phyloP scores from a whole-genome alignment of 2,329 filamentous ascomycete genomes.

The Ceratocystis ficicola region DNA sequence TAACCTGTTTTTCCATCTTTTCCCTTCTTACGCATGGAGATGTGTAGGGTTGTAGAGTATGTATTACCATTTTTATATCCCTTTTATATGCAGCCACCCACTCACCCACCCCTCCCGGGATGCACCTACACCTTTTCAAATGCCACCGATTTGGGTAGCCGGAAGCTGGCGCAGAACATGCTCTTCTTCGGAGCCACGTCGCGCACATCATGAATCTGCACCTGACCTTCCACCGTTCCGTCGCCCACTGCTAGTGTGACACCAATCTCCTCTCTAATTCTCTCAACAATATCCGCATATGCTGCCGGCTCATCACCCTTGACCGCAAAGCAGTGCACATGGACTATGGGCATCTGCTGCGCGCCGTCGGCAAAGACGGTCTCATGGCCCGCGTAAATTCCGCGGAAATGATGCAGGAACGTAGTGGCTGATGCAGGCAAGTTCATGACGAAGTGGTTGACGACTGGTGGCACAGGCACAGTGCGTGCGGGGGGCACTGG shows the following conservation, averaged over 20 bases:
- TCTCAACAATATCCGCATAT: conserved; percentile 38
- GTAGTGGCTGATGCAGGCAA: conserved; percentile 79
- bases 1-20: not conserved
- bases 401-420: conserved; percentile 63
- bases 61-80: conserved; percentile 5
- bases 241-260: conserved; percentile 35
- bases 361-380: conserved; percentile 48
- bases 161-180: conserved; percentile 94
- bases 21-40: not conserved
- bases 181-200: conserved; percentile 87
- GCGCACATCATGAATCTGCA: conserved; percentile 57
- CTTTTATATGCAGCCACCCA: not conserved
- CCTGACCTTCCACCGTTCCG: conserved; percentile 36
- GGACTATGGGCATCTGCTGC: conserved; percentile 61
- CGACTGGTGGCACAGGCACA: conserved; percentile 54
- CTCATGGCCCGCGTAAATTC: conserved; percentile 65
- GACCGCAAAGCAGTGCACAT: conserved; percentile 84
- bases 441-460: conserved; percentile 97
- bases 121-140: conserved; percentile 40
- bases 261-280: conserved; percentile 33
- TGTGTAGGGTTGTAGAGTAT: not conserved
- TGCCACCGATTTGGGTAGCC: conserved; percentile 69
- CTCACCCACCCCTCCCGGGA: not conserved
- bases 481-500: conserved; percentile 30
- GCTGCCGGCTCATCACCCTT: conserved; percentile 62